These are phyloP conservation scores for Adansonia madagascariensis DNA, from an alignment of 441 rosid species.

Conservation along the genomic window DNA sequence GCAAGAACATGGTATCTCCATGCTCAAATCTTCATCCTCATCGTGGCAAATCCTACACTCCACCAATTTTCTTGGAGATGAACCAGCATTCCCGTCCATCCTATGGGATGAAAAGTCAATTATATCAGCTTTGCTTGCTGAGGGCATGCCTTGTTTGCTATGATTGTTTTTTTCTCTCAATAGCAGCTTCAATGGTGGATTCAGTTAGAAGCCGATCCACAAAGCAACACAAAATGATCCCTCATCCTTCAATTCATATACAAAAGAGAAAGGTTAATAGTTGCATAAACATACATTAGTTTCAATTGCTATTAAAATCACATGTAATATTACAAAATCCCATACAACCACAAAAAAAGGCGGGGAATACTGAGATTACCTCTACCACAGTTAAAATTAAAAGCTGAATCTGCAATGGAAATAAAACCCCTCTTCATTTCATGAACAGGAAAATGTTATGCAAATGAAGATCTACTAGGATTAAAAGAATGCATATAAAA, in stretches of 20 bases:
- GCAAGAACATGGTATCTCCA: slow-evolving; percentile 86
- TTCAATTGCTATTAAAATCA: background rate
- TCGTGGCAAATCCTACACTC: slow-evolving; percentile 91
- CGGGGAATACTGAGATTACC: slow-evolving; percentile 2
- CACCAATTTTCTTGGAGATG: slow-evolving; percentile 46
- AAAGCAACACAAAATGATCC: slow-evolving; percentile 65
- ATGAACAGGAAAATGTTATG: background rate
- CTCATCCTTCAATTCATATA: slow-evolving; percentile 50
- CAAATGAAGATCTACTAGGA: background rate
- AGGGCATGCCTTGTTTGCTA: slow-evolving; percentile 25
- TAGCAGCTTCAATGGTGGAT: slow-evolving; percentile 54
- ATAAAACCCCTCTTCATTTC: background rate
- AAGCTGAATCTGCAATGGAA: slow-evolving; percentile 24
- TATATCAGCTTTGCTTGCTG: slow-evolving; percentile 31
- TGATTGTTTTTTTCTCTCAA: slow-evolving; percentile 33
- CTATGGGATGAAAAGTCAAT: slow-evolving; percentile 33
- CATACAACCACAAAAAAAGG: background rate
- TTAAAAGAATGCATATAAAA: background rate
- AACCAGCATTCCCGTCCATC: slow-evolving; percentile 37
- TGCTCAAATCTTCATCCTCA: slow-evolving; percentile 64
- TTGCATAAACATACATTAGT: too few relatives aligned
- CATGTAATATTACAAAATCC: background rate
- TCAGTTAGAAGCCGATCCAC: slow-evolving; percentile 56
- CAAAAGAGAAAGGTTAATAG: background rate
- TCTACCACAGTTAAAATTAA: background rate